These are phyloP conservation scores for Hanseniaspora thailandica DNA, from an alignment of 805 yeast genomes.

Conservation along the genomic window DNA sequence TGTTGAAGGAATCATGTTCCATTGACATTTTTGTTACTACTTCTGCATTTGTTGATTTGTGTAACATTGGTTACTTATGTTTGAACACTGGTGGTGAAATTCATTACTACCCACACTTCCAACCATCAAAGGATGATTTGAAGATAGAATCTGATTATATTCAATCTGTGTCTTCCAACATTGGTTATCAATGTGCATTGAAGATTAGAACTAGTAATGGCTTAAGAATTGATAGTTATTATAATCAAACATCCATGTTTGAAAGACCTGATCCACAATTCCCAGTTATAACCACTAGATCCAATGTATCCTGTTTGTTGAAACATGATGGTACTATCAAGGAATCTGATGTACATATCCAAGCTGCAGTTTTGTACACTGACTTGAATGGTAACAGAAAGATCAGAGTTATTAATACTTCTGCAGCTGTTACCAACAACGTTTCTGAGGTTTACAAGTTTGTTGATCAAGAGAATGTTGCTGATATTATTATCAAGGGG, in stretches of 20 bases:
- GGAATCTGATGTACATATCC: constrained; percentile 69
- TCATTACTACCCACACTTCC: constrained; percentile 55
- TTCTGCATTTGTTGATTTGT: constrained; percentile 53
- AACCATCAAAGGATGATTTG: constrained; percentile 56
- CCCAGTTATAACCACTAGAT: constrained; percentile 52
- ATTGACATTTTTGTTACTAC: constrained; percentile 66
- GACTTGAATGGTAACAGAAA: constrained; percentile 63
- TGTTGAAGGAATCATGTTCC: constrained; percentile 50
- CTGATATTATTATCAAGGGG: constrained; percentile 44
- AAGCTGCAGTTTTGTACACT: constrained; percentile 79
- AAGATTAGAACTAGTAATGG: constrained; percentile 84
- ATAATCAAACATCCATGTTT: constrained; percentile 42
- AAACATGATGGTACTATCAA: constrained; percentile 55
- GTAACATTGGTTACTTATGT: constrained; percentile 57
- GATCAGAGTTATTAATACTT: constrained; percentile 74
- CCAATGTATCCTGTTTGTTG: constrained; percentile 59
- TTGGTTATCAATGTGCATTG: constrained; percentile 70
- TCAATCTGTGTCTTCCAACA: constrained; percentile 38
- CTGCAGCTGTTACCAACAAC: constrained; percentile 69
- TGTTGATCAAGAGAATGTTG: constrained; percentile 61
- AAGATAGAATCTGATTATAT: constrained; percentile 49
- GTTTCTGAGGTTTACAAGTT: constrained; percentile 63
- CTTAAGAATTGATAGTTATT: constrained; percentile 63
- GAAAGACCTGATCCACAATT: constrained; percentile 45
- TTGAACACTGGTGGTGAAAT: constrained; percentile 60